phyloP scores from a whole-genome alignment of 2,329 filamentous ascomycete species.

The Aspergillus versicolor region DNA sequence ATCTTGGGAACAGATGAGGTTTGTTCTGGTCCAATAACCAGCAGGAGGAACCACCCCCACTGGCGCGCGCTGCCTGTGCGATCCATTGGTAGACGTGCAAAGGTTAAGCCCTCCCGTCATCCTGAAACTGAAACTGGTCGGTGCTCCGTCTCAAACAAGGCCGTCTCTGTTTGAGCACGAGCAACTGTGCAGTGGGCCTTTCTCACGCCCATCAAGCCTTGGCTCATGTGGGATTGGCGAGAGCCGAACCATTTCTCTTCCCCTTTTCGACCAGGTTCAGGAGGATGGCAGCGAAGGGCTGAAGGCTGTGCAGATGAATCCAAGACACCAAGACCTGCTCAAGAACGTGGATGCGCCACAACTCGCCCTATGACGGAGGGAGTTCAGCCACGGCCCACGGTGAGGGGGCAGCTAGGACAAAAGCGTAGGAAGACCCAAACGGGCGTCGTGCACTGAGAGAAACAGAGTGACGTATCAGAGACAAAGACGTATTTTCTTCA shows the following conservation, averaged over 20 bases:
- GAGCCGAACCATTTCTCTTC: background rate
- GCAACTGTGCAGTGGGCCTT: constrained; percentile 14
- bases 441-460: no score
- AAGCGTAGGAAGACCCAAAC: background rate
- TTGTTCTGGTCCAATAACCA: constrained; percentile 4
- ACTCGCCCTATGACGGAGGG: background rate
- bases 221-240: constrained; percentile 1
- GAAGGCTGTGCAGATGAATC: background rate
- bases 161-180: constrained; percentile 4
- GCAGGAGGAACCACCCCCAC: background rate
- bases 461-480: background rate
- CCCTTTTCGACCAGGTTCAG: background rate
- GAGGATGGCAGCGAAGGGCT: background rate
- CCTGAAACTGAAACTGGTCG: constrained; percentile 24
- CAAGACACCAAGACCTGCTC: background rate
- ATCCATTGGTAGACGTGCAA: constrained; percentile 9
- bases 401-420: background rate
- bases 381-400: background rate
- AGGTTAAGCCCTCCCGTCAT: constrained; percentile 14
- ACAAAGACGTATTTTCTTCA: background rate
- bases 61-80: constrained; percentile 4
- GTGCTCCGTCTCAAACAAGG: constrained; percentile 9
- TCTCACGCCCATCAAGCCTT: constrained; percentile 11
- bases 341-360: constrained; percentile 1
- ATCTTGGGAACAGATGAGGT: constrained; percentile 13